Evolutionary conservation across 306 rosid genomes (phyloP).

Genomic region (Cucurbita ficifolia): DNA sequence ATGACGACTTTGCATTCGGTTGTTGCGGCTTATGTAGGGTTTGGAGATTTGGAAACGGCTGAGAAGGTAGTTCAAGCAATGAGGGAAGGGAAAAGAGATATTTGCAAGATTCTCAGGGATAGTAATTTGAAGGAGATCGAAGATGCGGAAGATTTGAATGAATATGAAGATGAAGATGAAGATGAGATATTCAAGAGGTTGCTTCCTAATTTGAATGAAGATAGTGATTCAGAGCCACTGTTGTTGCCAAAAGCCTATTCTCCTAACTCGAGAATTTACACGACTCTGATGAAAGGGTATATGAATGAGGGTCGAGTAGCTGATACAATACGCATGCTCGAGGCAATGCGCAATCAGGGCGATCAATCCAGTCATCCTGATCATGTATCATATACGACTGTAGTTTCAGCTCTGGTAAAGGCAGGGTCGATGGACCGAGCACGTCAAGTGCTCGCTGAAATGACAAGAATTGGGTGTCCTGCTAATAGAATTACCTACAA

Average conservation of each 20-base stretch:
- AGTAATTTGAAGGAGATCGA: conserved; percentile 13
- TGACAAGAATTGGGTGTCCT: conserved; percentile 59
- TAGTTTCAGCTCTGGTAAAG: conserved; percentile 74
- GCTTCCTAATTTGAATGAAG: conserved; percentile 50
- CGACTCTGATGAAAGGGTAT: conserved; percentile 88
- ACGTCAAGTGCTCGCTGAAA: conserved; percentile 73
- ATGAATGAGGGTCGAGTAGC: conserved; percentile 70
- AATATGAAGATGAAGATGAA: conserved; percentile 9
- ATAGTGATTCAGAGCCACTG: conserved; percentile 27
- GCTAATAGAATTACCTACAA: conserved; percentile 82
- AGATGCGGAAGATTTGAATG: conserved; percentile 2
- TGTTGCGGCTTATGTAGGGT: conserved; percentile 73
- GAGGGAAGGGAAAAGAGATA: conserved; percentile 75
- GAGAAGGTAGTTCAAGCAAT: conserved; percentile 80
- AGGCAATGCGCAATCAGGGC: conserved; percentile 74
- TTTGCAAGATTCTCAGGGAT: conserved; percentile 46
- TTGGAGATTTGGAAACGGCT: conserved; percentile 57
- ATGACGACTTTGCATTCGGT: conserved; percentile 62
- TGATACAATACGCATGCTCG: conserved; percentile 71
- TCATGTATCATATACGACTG: conserved; percentile 83
- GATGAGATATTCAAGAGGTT: conserved; percentile 34
- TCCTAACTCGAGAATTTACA: conserved; percentile 68
- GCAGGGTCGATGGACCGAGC: conserved; percentile 79
- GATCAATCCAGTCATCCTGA: conserved; percentile 74
- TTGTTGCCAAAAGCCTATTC: conserved; percentile 46